Evolutionary conservation across 768 basidiomycete genomes (phyloP).

Genomic region (Naganishia kalamii): DNA sequence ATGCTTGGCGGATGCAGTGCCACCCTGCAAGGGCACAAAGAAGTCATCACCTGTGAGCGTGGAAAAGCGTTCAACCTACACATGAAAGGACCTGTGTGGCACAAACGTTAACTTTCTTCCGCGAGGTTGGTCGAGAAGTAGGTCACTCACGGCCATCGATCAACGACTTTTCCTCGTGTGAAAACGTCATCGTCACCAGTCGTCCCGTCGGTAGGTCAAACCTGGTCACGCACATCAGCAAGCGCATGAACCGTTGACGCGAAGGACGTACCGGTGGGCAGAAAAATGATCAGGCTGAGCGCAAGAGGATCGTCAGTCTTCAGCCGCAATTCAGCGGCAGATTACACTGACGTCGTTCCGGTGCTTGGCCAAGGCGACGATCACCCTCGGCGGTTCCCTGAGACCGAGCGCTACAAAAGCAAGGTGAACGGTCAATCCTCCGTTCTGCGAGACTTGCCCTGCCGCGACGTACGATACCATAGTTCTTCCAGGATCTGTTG

Average conservation of each 20-base stretch:
- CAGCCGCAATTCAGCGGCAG: not conserved
- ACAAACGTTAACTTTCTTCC: not conserved
- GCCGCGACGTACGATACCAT: constrained; percentile 39
- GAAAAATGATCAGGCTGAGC: constrained; percentile 39
- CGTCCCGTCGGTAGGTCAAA: constrained; percentile 39
- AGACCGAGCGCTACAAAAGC: constrained; percentile 30
- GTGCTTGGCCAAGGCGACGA: constrained; percentile 41
- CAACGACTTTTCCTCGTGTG: constrained; percentile 29
- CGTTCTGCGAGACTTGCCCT: not conserved
- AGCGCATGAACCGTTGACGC: too few relatives aligned
- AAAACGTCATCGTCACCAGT: constrained; percentile 38
- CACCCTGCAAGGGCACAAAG: constrained; percentile 37
- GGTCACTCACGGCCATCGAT: constrained; percentile 38
- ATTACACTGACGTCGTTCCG: constrained; percentile 36
- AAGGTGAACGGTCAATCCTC: constrained; percentile 33
- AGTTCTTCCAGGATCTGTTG: constrained; percentile 41
- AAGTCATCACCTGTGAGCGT: not conserved
- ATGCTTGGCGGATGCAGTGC: constrained; percentile 42
- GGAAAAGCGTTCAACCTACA: constrained; percentile 26
- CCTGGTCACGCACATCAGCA: not conserved
- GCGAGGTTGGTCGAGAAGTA: not conserved
- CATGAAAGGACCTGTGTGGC: constrained; percentile 37
- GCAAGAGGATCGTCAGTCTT: constrained; percentile 14
- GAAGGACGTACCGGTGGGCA: constrained; percentile 34
- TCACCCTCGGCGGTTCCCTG: constrained; percentile 41